Evolutionary conservation across 208 protist genomes (phyloP), one percentile per base, ranked within the genome.

Genomic region (Leishmania turanica): DNA sequence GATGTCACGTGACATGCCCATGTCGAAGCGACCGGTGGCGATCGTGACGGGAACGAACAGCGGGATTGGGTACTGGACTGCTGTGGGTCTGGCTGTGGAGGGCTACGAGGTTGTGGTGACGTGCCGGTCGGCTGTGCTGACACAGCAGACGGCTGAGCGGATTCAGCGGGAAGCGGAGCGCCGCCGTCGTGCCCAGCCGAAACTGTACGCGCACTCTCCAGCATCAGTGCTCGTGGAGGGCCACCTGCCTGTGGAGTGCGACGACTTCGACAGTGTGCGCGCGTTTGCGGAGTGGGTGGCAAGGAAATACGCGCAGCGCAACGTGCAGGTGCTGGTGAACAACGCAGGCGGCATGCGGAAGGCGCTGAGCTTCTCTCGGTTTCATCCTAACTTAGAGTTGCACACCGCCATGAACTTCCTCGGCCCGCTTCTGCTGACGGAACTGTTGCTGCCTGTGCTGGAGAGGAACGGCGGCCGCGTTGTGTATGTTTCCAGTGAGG

Each of bases 41-140:
- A 86, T 98, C 17, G 95, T 98, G 73, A 98, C 95, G 13, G 95
- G 95, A n/a, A 96, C 94, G 49, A 98, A 98, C 85, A 94, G 90
- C 77, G 95, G 95, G 21, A 96, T 98, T 69, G 95, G 95, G 15
- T 96, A 89, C 79, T 87, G 93, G 84, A 98, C 93, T 4, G 95
- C 94, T 1, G 85, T 94, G 21, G 87, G 89, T 2, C 77, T 98
- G 37, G 95, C 95, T 31, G 87, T 80, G 71, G 90, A 93, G 81
- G 95, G 95, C 56, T 95, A 91, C 75, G 83, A 87, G 56, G 92
- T 96, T 6, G 89, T 98, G 21, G 85, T 92, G 53, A 96, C 95
- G 17, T 97, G 95, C 90, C 91, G 95, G 11, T 88, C 80, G 21
- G 68, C 81, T 8, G 86, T 81, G 19, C 84, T 96, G 60, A 88